These are phyloP conservation scores for Tuber microsphaerosporum DNA, from an alignment of 495 filamentous ascomycete genomes.

Conservation along the genomic window DNA sequence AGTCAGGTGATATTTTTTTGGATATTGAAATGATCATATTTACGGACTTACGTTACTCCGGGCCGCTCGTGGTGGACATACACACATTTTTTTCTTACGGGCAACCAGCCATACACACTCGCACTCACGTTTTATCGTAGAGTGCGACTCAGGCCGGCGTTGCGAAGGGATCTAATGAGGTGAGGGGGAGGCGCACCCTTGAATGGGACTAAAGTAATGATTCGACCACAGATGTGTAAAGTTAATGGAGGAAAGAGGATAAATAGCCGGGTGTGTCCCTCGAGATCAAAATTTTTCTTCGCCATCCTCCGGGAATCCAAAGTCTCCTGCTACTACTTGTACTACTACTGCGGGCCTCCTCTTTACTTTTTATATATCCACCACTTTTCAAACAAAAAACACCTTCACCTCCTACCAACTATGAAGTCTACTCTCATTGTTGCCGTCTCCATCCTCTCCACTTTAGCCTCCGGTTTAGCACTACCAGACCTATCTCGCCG, in stretches of 20 bases:
- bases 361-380: not conserved
- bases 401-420: not conserved
- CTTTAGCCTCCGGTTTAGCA: not conserved
- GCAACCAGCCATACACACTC: not conserved
- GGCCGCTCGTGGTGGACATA: not conserved
- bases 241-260: not conserved
- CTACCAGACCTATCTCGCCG: not conserved
- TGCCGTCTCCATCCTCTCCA: not conserved
- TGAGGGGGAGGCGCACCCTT: not conserved
- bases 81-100: not conserved
- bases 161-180: not conserved
- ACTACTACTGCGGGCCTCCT: not conserved
- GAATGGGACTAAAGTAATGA: not conserved
- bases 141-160: not conserved
- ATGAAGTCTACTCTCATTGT: not conserved
- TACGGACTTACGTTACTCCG: not conserved
- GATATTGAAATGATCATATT: not conserved
- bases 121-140: not conserved
- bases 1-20: not conserved
- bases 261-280: not conserved
- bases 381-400: not conserved
- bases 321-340: not conserved
- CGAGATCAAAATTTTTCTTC: not conserved
- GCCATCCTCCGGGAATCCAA: not conserved
- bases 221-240: not conserved